Percentiles rank a stretch among this genome's conserved stretches.
These are phyloP conservation scores for Symbiodinium pilosum DNA, from an alignment of 73 alveolate species.

Conservation along the genomic window DNA sequence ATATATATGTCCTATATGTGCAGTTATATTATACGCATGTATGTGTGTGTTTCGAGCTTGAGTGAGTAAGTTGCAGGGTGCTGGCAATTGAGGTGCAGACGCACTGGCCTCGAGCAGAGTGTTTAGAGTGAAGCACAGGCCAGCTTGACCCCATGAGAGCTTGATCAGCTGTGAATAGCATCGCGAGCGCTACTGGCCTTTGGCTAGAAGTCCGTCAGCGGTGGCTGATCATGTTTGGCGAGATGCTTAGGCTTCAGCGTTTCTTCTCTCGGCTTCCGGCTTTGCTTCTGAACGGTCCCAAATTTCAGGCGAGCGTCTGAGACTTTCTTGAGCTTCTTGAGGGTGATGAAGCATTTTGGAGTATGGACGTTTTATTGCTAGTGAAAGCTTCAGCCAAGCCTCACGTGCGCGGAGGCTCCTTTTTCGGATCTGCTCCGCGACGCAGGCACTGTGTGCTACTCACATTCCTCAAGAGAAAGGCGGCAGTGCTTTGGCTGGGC, in stretches of 20 bases:
- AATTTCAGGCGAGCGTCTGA: conserved; percentile 34
- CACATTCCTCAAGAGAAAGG: neutral
- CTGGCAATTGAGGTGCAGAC: neutral
- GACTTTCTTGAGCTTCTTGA: too few species aligned
- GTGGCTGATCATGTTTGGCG: neutral
- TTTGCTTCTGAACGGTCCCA: conserved; percentile 63
- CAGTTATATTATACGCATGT: too few species aligned
- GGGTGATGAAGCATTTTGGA: too few species aligned
- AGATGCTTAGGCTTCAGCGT: conserved; percentile 40
- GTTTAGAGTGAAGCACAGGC: neutral
- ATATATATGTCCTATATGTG: too few species aligned
- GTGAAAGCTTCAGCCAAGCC: too few species aligned
- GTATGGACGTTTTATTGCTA: too few species aligned
- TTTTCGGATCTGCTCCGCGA: conserved; percentile 45
- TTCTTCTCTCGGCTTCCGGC: conserved; percentile 56
- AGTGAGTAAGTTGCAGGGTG: too few species aligned
- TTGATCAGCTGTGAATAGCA: too few species aligned
- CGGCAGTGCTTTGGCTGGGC: neutral
- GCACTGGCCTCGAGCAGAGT: neutral
- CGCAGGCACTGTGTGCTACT: neutral
- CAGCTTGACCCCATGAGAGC: too few species aligned
- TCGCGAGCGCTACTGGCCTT: too few species aligned
- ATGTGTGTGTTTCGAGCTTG: too few species aligned
- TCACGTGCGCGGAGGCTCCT: conserved; percentile 31
- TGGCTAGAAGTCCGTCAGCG: too few species aligned